Evolutionary conservation across 805 yeast genomes (phyloP).

Genomic region (Pichia phayaonensis): DNA sequence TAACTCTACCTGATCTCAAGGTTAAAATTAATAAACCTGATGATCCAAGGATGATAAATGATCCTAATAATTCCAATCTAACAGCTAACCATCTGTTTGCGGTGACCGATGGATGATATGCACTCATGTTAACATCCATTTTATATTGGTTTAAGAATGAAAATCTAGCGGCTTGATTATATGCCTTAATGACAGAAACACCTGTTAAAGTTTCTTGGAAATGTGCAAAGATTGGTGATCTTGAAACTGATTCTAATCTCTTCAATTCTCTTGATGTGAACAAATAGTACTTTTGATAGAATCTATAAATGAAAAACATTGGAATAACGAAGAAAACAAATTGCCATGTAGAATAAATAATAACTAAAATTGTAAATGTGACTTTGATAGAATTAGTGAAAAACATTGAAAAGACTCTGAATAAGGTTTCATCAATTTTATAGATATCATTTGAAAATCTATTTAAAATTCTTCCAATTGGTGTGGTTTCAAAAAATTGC

Average conservation of each 20-base stretch:
- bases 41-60: conserved; percentile 78
- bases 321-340: conserved; percentile 69
- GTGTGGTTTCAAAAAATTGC: conserved; percentile 94
- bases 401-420: conserved; percentile 65
- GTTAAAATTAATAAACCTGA: conserved; percentile 75
- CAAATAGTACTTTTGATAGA: conserved; percentile 70
- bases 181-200: conserved; percentile 69
- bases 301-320: conserved; percentile 53
- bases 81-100: conserved; percentile 98
- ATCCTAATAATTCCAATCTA: conserved; percentile 85
- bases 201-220: conserved; percentile 79
- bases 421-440: conserved; percentile 73
- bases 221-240: conserved; percentile 77
- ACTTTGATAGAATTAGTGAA: conserved; percentile 56
- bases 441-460: conserved; percentile 88
- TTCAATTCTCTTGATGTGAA: conserved; percentile 75
- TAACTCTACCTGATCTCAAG: conserved; percentile 56
- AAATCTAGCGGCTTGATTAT: conserved; percentile 58
- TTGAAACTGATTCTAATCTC: conserved; percentile 71
- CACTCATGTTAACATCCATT: conserved; percentile 83
- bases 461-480: conserved; percentile 85
- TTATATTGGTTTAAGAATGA: conserved; percentile 55
- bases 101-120: conserved; percentile 84
- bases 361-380: conserved; percentile 69
- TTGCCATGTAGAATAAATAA: conserved; percentile 82